These are phyloP conservation scores for Geranium incanum DNA, from an alignment of 441 rosid genomes.

Conservation along the genomic window DNA sequence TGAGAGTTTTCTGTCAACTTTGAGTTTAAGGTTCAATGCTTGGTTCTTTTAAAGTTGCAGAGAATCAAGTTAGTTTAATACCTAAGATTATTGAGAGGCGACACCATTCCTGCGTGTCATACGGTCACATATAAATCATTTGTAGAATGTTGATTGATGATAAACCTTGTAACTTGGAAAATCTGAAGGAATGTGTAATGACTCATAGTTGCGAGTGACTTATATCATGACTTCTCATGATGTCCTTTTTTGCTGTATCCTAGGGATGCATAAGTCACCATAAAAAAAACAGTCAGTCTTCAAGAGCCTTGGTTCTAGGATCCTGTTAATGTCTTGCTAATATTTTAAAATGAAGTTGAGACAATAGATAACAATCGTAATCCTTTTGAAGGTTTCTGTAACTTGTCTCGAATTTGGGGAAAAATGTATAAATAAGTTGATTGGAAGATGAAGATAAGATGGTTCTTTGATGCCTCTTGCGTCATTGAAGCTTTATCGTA, in stretches of 20 bases:
- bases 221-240: not conserved
- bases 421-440: not conserved
- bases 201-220: not conserved
- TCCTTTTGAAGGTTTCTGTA: not conserved
- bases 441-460: not conserved
- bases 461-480: not conserved
- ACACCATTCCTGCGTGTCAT: not conserved
- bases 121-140: not conserved
- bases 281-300: not conserved
- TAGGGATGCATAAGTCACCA: not conserved
- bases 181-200: no score
- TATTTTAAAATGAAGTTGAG: not conserved
- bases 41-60: not conserved
- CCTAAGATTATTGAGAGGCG: not conserved
- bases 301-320: not conserved
- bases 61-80: not conserved
- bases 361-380: not conserved
- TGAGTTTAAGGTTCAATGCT: not conserved
- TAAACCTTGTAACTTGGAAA: no score
- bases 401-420: not conserved
- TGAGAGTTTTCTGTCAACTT: not conserved
- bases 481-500: not conserved
- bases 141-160: not conserved
- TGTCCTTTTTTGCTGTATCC: not conserved
- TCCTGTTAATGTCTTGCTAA: not conserved